Evolutionary conservation across 139 green algal genomes (phyloP), one percentile per base, ranked within the genome.

Genomic region (Spirogloea muscicola): DNA sequence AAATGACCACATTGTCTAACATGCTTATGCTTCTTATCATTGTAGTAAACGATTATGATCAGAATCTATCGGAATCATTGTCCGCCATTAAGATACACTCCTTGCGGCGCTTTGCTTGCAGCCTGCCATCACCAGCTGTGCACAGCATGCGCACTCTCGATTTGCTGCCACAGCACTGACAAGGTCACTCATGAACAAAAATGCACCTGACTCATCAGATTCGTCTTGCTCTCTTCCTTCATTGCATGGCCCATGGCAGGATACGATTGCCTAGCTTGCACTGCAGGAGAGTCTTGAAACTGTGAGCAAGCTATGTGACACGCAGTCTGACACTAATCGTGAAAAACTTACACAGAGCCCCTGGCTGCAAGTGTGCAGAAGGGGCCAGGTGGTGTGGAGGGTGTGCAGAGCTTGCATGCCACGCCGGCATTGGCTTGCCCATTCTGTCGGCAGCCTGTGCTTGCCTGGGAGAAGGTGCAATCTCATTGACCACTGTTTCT

Each of bases 71-170:
- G 21, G 46, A 21, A 55, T 21, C 21, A 31, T 31, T 55, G 21
- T 55, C 46, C 21, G 46, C 21, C 46, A 31, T 21, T 31, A 21
- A 31, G 21, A 55, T 21, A 55, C 21, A 21, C 21, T 55, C 21
- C 46, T 55, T 21, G 21, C 21, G 46, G 46, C 21, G 46, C 21
- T 55, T 62, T 5, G 31, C 43, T 38, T 29, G 13, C 59, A 68
- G 59, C 25, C 10, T 68, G 59, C 43, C 33, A 36, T 4, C 59
- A 68, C 59, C 25, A 68, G 42, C 59, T 68, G 3, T 68, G 59
- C 27, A 5, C 33, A 6, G 37, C 4, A 6, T 68, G 59, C 59
- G 9, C 59, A 6, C 59, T 68, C 25, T 31, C 29, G 33, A 29
- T 68, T 21, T 68, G 59, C 27, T 68, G 33, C 4, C 16, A n/a